phyloP scores from a whole-genome alignment of 1,284 basidiomycete genomes.

The Athelia psychrophila region DNA sequence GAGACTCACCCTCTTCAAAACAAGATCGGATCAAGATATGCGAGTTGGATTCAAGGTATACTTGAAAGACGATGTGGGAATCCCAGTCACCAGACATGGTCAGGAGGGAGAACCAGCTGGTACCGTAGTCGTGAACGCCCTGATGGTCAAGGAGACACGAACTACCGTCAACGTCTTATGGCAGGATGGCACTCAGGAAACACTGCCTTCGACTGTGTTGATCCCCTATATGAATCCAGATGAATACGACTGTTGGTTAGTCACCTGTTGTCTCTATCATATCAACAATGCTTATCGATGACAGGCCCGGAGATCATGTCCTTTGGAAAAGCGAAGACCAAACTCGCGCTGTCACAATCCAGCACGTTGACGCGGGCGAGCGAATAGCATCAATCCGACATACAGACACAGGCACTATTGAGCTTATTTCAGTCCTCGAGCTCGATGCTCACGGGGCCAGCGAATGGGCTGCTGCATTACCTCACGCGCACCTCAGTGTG shows the following conservation, averaged over 20 bases:
- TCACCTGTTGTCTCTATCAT: constrained; percentile 9
- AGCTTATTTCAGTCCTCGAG: constrained; percentile 83
- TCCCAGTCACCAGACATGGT: constrained; percentile 58
- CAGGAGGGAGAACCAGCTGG: constrained; percentile 40
- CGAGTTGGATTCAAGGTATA: constrained; percentile 67
- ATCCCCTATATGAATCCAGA: constrained; percentile 84
- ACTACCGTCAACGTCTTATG: constrained; percentile 77
- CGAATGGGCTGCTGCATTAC: constrained; percentile 41
- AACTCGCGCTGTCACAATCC: constrained; percentile 72
- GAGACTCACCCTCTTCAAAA: constrained; percentile 65
- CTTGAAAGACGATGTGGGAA: constrained; percentile 42
- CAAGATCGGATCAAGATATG: constrained; percentile 59
- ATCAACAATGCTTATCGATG: constrained; percentile 12
- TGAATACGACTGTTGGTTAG: constrained; percentile 84
- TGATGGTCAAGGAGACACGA: constrained; percentile 67
- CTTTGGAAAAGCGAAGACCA: constrained; percentile 80
- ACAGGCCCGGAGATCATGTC: constrained; percentile 89
- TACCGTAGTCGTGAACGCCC: constrained; percentile 49
- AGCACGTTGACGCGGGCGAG: constrained; percentile 71
- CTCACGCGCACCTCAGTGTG: constrained; percentile 47
- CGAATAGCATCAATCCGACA: constrained; percentile 67
- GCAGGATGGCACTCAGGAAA: constrained; percentile 80
- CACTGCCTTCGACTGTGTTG: constrained; percentile 58
- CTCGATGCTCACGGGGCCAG: constrained; percentile 78
- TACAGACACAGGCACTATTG: constrained; percentile 47